A percentile compares a stretch with the other conserved stretches of the same genome.
Evolutionary conservation across 176 grass and related monocot genomes (phyloP).

Genomic region (Carex cristatella): DNA sequence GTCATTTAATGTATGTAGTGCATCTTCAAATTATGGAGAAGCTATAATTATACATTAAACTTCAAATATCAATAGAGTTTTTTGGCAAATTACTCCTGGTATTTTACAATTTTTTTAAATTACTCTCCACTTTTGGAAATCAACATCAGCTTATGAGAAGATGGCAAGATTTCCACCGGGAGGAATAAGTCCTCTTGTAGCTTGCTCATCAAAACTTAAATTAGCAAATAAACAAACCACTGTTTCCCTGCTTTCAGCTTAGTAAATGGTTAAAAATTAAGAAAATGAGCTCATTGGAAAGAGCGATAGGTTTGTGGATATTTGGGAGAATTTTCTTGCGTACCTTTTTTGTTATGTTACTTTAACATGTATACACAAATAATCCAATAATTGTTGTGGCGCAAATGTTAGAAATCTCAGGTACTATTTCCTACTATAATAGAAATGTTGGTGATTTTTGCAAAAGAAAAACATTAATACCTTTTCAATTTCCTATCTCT

Average conservation of each 20-base stretch:
- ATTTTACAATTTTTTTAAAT: neutral
- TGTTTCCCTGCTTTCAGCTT: neutral
- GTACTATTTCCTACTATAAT: neutral
- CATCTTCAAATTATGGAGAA: neutral
- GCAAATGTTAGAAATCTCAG: constrained; percentile 2
- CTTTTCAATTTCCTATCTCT: neutral
- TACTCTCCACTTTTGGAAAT: neutral
- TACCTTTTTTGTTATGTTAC: neutral
- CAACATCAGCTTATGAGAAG: neutral
- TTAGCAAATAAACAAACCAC: neutral
- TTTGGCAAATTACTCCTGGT: neutral
- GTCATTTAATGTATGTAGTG: neutral
- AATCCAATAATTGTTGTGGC: neutral
- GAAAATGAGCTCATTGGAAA: neutral
- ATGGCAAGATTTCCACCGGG: neutral
- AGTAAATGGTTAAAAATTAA: neutral
- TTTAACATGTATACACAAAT: constrained; percentile 9
- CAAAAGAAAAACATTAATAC: neutral
- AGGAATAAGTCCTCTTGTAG: neutral
- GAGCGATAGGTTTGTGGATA: neutral
- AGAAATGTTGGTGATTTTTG: neutral
- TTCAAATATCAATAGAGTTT: neutral
- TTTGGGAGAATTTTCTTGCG: neutral
- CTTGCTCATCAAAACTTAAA: neutral
- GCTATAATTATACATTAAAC: neutral